Evolutionary conservation across 257 asterid genomes (phyloP), one percentile per base, ranked within the genome.

Genomic region (Echium plantagineum): DNA sequence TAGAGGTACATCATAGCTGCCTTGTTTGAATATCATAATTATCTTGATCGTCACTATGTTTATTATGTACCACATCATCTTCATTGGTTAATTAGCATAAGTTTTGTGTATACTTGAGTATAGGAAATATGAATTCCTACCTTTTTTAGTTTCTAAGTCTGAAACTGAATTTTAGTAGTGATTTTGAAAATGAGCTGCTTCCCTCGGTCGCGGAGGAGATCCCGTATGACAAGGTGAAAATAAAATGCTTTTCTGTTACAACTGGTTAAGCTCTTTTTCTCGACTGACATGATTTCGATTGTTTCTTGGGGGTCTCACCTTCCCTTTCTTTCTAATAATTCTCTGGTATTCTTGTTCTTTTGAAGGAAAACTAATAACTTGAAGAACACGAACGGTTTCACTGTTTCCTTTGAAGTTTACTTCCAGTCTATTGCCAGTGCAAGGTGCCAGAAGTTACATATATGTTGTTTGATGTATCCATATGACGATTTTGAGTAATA

Each of bases 1-100:
- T 81, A 61, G 81, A 79, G 87, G 85, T 78, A 64, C 4, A 10
- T 42, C 4, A 42, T 12, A 9, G 49, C 49, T 42, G 49, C 17
- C 49, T 42, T 42, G 49, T 13, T 17, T 42, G 10, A 42, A 12
- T 42, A 10, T 3, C 17, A 10, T 42, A 1, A 42, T 42, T 42
- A 42, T 42, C 10, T 42, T 42, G 16, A 42, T 42, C 17, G 12
- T 9, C 48, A 9, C 10, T 42, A 42, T 6, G 9, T 42, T 42
- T 8, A 42, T 42, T 42, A 8, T 42, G 9, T 15, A 42, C 49
- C 17, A 42, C 49, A 42, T 42, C 16, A 42, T 42, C 49, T 3
- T 42, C 49, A 42, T 42, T 42, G 16, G 49, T 42, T 42, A 42
- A 42, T 10, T 42, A 42, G 17, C 49, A 10, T 42, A 13, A 5